Conservation (phyloP, 169 alveolate species). For the Plasmodium inui region DNA sequence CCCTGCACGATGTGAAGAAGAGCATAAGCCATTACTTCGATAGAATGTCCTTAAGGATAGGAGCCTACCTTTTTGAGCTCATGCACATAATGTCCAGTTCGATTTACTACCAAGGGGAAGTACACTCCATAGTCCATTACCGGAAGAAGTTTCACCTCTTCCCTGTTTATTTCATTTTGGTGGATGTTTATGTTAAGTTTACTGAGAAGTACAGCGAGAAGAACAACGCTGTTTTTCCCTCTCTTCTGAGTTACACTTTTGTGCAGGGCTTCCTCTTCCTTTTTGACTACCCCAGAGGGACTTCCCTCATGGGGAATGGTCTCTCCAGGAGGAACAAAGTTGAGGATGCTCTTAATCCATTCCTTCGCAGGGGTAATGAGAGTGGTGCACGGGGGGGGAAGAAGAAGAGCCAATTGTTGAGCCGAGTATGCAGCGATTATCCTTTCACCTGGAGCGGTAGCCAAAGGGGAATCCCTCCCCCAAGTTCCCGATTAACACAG, state of each 20-base stretch:
- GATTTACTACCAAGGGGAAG: constrained; percentile 24
- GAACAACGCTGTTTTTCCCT: constrained; percentile 29
- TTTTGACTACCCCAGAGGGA: constrained; percentile 17
- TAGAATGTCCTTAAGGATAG: constrained; percentile 31
- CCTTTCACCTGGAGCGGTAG: neutral
- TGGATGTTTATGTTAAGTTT: constrained; percentile 45
- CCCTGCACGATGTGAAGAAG: constrained; percentile 62
- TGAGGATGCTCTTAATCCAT: neutral
- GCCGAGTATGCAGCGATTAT: neutral
- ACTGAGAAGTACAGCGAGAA: constrained; percentile 47
- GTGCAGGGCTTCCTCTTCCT: constrained; percentile 36
- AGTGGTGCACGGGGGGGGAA: neutral
- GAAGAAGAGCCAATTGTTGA: neutral
- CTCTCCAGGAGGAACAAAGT: neutral
- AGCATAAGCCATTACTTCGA: constrained; percentile 34
- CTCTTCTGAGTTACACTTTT: constrained; percentile 36
- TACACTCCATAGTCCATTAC: neutral
- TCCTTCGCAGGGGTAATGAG: neutral
- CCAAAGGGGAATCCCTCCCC: neutral
- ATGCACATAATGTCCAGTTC: constrained; percentile 6
- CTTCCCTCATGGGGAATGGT: neutral
- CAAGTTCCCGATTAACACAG: neutral
- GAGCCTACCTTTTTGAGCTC: constrained; percentile 28
- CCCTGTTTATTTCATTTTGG: constrained; percentile 23
- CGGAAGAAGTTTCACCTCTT: constrained; percentile 24